phyloP scores from a whole-genome alignment of 2,329 filamentous ascomycete genomes.

The Aspergillus melleus region DNA sequence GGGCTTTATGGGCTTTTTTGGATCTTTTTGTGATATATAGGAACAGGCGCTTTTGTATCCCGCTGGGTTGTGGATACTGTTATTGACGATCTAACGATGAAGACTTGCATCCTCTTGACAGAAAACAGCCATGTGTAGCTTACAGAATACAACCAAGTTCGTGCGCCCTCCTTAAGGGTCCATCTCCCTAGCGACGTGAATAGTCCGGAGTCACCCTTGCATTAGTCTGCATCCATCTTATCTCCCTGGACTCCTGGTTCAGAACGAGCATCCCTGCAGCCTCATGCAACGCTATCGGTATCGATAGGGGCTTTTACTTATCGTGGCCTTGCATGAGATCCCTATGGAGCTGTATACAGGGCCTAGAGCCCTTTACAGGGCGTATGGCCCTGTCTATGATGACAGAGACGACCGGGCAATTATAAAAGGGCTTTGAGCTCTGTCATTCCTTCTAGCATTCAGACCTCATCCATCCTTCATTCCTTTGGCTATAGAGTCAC shows the following conservation, averaged over 20 bases:
- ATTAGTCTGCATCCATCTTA: slow-evolving; percentile 8
- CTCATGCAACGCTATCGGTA: not conserved
- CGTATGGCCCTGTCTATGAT: not conserved
- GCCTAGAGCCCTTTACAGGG: slow-evolving; percentile 8
- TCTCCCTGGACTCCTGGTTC: not conserved
- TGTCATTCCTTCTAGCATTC: slow-evolving; percentile 8
- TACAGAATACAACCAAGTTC: slow-evolving; percentile 5
- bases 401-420: not conserved
- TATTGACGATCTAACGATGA: slow-evolving; percentile 10
- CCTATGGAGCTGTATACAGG: slow-evolving; percentile 1
- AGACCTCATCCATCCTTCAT: slow-evolving; percentile 1
- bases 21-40: not conserved
- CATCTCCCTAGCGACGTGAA: not conserved
- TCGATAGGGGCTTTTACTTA: slow-evolving; percentile 4
- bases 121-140: slow-evolving; percentile 9
- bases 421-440: slow-evolving; percentile 11
- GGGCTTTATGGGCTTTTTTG: not conserved
- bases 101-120: slow-evolving; percentile 1
- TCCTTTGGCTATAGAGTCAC: slow-evolving; percentile 3
- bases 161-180: not conserved
- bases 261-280: not conserved
- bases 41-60: not conserved
- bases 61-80: slow-evolving; percentile 9
- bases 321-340: slow-evolving; percentile 9
- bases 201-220: slow-evolving; percentile 11